Percentiles rank a stretch among this genome's conserved stretches.
phyloP scores from a whole-genome alignment of 192 early-diverging fungal genomes.

The Umbelopsis ramanniana region DNA sequence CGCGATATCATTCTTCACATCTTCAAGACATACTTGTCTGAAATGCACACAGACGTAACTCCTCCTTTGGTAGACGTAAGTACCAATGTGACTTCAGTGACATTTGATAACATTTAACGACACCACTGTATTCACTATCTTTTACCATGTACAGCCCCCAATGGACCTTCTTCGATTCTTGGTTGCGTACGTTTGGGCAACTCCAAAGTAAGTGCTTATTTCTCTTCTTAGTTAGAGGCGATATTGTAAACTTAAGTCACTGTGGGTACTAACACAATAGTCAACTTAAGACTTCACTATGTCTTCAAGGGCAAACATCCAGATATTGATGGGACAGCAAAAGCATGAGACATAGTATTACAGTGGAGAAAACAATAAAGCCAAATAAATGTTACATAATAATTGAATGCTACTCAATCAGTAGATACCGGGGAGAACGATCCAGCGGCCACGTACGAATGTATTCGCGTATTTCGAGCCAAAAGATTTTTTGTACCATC shows the following conservation, averaged over 20 bases:
- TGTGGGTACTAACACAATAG: background rate
- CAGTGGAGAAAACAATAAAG: background rate
- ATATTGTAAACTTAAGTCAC: background rate
- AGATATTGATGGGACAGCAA: slow-evolving; percentile 4
- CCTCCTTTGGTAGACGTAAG: slow-evolving; percentile 18
- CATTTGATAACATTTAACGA: no score
- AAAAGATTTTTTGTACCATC: slow-evolving; percentile 73
- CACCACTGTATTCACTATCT: background rate
- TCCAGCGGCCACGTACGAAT: slow-evolving; percentile 29
- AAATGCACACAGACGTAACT: slow-evolving; percentile 20
- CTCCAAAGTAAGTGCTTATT: background rate
- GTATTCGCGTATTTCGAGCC: slow-evolving; percentile 42
- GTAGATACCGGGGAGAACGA: slow-evolving; percentile 37
- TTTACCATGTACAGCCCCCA: background rate
- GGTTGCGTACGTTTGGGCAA: slow-evolving; percentile 9
- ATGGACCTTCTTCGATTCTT: slow-evolving; percentile 14
- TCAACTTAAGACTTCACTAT: background rate
- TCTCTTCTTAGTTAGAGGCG: background rate
- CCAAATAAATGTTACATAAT: slow-evolving; percentile 21
- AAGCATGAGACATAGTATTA: slow-evolving; percentile 13
- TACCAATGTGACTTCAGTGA: background rate
- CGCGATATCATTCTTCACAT: slow-evolving; percentile 13
- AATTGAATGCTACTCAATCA: slow-evolving; percentile 18
- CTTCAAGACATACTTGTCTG: slow-evolving; percentile 18
- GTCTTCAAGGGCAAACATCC: slow-evolving; percentile 9